These are phyloP conservation scores for Pseudozyma sp. DNA, from an alignment of 1,284 basidiomycete genomes.

Conservation along the genomic window DNA sequence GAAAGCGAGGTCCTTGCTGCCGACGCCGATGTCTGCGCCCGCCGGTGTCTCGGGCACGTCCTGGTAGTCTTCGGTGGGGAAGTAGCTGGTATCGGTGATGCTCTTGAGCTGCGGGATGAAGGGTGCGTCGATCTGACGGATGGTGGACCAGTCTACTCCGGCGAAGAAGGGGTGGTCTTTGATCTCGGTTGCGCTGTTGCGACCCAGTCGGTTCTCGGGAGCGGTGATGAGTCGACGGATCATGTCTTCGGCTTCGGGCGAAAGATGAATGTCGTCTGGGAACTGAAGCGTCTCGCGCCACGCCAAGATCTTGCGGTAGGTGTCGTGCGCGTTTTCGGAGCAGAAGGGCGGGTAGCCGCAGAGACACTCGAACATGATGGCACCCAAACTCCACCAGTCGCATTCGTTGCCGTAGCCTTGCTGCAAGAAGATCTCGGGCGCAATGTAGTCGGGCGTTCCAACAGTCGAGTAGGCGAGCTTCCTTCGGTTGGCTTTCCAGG, in stretches of 20 bases:
- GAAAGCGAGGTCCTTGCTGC: slow-evolving; percentile 66
- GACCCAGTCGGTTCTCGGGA: slow-evolving; percentile 78
- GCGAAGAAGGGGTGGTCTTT: slow-evolving; percentile 95
- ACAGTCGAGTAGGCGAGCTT: slow-evolving; percentile 98
- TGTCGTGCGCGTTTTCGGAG: slow-evolving; percentile 96
- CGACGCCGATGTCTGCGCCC: slow-evolving; percentile 61
- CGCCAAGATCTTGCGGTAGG: slow-evolving; percentile 97
- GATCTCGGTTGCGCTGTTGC: slow-evolving; percentile 81
- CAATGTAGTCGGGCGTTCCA: slow-evolving; percentile 98
- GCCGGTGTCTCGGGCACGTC: slow-evolving; percentile 76
- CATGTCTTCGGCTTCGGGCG: slow-evolving; percentile 89
- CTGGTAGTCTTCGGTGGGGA: slow-evolving; percentile 94
- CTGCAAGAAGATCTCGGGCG: slow-evolving; percentile 96
- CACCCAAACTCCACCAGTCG: slow-evolving; percentile 89
- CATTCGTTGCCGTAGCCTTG: slow-evolving; percentile 98
- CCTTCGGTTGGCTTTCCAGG: slow-evolving; percentile 97
- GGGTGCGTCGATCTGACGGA: slow-evolving; percentile 92
- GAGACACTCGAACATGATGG: slow-evolving; percentile 98
- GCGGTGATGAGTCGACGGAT: slow-evolving; percentile 88
- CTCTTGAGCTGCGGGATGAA: slow-evolving; percentile 87
- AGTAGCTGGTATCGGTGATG: slow-evolving; percentile 94
- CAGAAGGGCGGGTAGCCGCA: slow-evolving; percentile 97
- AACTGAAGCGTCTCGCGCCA: slow-evolving; percentile 89
- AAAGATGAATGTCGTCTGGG: slow-evolving; percentile 95
- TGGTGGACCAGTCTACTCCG: slow-evolving; percentile 91